Evolutionary conservation across 768 basidiomycete species (phyloP).

Genomic region (Omphalotus guepiniiformis): DNA sequence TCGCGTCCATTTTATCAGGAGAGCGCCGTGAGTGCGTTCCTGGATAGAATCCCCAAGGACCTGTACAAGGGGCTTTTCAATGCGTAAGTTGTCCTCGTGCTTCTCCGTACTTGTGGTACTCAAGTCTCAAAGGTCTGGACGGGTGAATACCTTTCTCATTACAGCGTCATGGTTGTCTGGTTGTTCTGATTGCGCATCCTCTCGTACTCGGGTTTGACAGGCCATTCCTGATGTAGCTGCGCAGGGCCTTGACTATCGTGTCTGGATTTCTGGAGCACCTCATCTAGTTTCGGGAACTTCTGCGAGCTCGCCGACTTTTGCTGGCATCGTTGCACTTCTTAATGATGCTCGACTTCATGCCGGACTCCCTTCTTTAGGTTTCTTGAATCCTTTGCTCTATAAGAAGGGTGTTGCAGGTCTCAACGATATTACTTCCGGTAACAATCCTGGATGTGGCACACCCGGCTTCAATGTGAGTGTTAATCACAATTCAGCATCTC

Average conservation of each 20-base stretch:
- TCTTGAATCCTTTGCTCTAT: slow-evolving; percentile 65
- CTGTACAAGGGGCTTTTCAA: slow-evolving; percentile 61
- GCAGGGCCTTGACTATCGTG: slow-evolving; percentile 44
- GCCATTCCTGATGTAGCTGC: slow-evolving; percentile 67
- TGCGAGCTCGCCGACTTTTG: slow-evolving; percentile 59
- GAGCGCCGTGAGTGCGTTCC: slow-evolving; percentile 36
- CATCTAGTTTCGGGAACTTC: slow-evolving; percentile 59
- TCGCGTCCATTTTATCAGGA: slow-evolving; percentile 51
- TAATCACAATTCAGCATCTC: background rate
- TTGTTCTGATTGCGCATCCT: background rate
- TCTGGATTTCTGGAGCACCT: slow-evolving; percentile 38
- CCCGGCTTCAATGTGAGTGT: slow-evolving; percentile 57
- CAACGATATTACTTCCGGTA: slow-evolving; percentile 57
- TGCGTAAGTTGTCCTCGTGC: slow-evolving; percentile 31
- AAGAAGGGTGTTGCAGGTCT: slow-evolving; percentile 28
- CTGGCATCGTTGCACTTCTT: slow-evolving; percentile 58
- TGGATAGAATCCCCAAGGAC: slow-evolving; percentile 39
- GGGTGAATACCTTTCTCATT: too few relatives aligned
- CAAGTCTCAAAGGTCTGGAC: slow-evolving; percentile 39
- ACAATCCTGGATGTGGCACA: slow-evolving; percentile 51
- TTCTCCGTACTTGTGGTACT: background rate
- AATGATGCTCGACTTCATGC: slow-evolving; percentile 55
- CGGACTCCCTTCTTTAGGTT: slow-evolving; percentile 47
- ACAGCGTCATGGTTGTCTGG: background rate
- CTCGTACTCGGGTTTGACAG: slow-evolving; percentile 20